Evolutionary conservation across 2,329 filamentous ascomycete genomes (phyloP).

Genomic region (Trichophyton schoenleinii): DNA sequence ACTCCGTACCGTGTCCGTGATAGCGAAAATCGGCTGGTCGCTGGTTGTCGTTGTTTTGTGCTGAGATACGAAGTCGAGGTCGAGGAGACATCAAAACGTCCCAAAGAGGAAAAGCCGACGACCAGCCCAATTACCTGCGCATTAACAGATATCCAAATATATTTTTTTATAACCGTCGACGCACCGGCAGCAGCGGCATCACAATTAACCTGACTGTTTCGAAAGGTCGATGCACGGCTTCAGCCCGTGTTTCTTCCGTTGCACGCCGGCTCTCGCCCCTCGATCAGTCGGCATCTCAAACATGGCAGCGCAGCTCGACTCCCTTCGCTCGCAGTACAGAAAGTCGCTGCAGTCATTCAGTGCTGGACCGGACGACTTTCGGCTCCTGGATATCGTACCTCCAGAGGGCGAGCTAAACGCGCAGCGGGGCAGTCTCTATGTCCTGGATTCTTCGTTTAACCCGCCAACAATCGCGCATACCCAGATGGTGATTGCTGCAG

Average conservation of each 20-base stretch:
- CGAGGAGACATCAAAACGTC: neutral
- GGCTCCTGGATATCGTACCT: conserved; percentile 21
- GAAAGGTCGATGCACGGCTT: neutral
- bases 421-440: conserved; percentile 35
- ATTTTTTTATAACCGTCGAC: too few species aligned
- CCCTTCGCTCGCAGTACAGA: conserved; percentile 28
- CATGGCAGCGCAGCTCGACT: conserved; percentile 12
- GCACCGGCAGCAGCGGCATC: too few species aligned
- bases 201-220: neutral
- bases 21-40: too few species aligned
- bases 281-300: neutral
- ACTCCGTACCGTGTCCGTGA: too few species aligned
- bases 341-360: conserved; percentile 34
- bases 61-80: neutral
- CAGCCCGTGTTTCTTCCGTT: neutral
- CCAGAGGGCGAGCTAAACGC: conserved; percentile 8
- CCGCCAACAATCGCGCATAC: conserved; percentile 50
- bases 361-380: conserved; percentile 25
- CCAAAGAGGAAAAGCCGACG: neutral
- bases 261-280: neutral
- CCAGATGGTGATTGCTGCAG: conserved; percentile 42
- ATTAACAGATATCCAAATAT: neutral
- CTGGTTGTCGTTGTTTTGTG: too few species aligned
- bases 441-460: conserved; percentile 56
- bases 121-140: neutral